Percentiles rank a stretch among this genome's conserved stretches.
Conservation (phyloP, 139 green algal species). For the Chlorella sp. region DNA sequence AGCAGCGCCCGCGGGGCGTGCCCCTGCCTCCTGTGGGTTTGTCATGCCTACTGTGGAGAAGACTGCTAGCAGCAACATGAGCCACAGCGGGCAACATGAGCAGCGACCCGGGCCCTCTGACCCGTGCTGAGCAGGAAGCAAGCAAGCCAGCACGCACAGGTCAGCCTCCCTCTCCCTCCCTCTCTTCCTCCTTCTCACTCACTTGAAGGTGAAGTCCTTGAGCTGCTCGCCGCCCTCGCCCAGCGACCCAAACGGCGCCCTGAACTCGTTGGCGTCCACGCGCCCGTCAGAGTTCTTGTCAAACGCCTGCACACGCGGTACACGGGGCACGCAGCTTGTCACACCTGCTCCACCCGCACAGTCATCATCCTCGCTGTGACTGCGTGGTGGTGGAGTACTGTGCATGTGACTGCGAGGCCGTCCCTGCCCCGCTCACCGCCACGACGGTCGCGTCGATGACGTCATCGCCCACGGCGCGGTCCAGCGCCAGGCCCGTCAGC, state of each 20-base stretch:
- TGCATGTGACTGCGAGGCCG: no score
- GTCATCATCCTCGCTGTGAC: no score
- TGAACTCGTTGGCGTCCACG: not conserved
- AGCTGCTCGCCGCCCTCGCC: not conserved
- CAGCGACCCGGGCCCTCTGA: not conserved
- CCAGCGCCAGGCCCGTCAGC: constrained; percentile 29
- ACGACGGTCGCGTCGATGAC: constrained; percentile 2
- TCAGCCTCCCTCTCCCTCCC: no score
- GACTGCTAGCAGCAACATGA: not conserved
- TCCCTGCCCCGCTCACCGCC: not conserved
- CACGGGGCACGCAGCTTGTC: no score
- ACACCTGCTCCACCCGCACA: no score
- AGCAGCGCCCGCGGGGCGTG: not conserved
- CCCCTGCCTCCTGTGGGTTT: not conserved
- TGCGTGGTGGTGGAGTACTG: no score
- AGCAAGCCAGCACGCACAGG: not conserved
- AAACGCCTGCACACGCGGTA: not conserved
- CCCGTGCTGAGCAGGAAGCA: no score
- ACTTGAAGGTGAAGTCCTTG: not conserved
- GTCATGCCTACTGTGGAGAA: not conserved
- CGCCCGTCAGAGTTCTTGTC: not conserved
- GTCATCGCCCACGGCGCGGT: constrained; percentile 24
- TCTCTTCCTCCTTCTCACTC: no score
- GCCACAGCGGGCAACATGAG: not conserved
- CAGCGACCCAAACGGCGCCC: not conserved